Percentiles rank a stretch among this genome's conserved stretches.
These are phyloP conservation scores for Skeletonema costatum DNA, from an alignment of 108 stramenopile species.

Conservation along the genomic window DNA sequence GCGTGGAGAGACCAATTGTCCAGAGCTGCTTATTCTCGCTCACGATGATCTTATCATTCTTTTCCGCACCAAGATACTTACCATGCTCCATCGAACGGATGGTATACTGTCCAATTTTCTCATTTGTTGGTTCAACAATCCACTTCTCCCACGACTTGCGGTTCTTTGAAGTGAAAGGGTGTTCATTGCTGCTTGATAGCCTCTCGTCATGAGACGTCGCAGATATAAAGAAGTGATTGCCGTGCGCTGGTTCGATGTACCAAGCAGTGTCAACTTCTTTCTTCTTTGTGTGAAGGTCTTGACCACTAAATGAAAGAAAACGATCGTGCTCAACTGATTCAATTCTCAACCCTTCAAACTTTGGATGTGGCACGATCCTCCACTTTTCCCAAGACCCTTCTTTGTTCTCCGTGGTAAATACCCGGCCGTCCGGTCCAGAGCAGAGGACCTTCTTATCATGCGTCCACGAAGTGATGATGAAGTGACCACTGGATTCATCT, in stretches of 20 bases:
- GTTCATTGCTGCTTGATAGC: constrained; percentile 9
- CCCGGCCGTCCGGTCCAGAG: constrained; percentile 7
- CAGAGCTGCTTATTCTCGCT: constrained; percentile 16
- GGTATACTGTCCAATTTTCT: constrained; percentile 7
- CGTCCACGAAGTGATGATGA: constrained; percentile 24
- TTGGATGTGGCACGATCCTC: constrained; percentile 9
- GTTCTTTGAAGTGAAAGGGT: constrained; percentile 18
- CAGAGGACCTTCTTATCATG: constrained; percentile 21
- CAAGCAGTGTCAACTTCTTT: constrained; percentile 23
- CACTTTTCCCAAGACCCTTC: constrained; percentile 24
- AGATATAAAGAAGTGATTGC: constrained; percentile 20
- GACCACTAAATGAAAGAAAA: constrained; percentile 20
- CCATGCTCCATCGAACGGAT: constrained; percentile 24
- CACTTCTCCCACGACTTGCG: constrained; percentile 29
- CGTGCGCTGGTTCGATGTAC: constrained; percentile 25
- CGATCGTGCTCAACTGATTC: constrained; percentile 24
- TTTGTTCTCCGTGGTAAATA: constrained; percentile 30
- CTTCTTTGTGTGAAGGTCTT: constrained; percentile 23
- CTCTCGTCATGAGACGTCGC: constrained; percentile 14
- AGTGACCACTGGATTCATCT: neutral
- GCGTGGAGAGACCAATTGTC: constrained; percentile 7
- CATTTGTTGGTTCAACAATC: constrained; percentile 10
- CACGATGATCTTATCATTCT: constrained; percentile 10
- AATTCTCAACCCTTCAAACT: constrained; percentile 3
- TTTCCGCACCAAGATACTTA: constrained; percentile 13